Percentiles rank a stretch among this genome's conserved stretches.
These are phyloP conservation scores for Meyerozyma carpophila DNA, from an alignment of 1,139 yeast species.

Conservation along the genomic window DNA sequence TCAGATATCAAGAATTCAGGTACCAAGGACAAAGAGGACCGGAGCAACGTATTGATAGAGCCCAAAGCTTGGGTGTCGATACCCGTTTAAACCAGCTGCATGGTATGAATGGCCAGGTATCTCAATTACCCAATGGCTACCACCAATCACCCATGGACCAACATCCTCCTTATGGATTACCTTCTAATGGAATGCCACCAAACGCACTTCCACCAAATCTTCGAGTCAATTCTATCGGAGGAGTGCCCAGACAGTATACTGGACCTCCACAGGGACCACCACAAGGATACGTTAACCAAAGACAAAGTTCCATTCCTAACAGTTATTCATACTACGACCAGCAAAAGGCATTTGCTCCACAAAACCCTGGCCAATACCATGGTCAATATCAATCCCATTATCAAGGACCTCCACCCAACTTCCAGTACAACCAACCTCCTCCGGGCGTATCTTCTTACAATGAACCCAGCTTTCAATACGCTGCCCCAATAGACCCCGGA, in stretches of 20 bases:
- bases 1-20: neutral
- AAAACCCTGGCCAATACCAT: neutral
- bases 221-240: conserved; percentile 7
- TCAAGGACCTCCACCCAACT: neutral
- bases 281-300: conserved; percentile 5
- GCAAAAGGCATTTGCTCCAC: neutral
- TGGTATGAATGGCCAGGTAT: neutral
- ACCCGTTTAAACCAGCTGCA: neutral
- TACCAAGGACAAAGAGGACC: neutral
- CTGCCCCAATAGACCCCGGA: conserved; percentile 25
- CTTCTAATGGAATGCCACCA: conserved; percentile 29
- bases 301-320: conserved; percentile 14
- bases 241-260: neutral
- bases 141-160: conserved; percentile 19
- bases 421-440: conserved; percentile 1
- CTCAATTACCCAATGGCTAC: conserved; percentile 7
- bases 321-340: conserved; percentile 11
- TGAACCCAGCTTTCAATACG: conserved; percentile 8
- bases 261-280: conserved; percentile 4
- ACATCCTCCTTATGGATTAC: conserved; percentile 33
- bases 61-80: neutral
- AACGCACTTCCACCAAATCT: conserved; percentile 24
- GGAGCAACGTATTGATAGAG: neutral
- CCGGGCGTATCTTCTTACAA: neutral
- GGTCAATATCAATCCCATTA: neutral